phyloP scores from a whole-genome alignment of 805 yeast genomes.

The Kluyveromyces aestuarii region DNA sequence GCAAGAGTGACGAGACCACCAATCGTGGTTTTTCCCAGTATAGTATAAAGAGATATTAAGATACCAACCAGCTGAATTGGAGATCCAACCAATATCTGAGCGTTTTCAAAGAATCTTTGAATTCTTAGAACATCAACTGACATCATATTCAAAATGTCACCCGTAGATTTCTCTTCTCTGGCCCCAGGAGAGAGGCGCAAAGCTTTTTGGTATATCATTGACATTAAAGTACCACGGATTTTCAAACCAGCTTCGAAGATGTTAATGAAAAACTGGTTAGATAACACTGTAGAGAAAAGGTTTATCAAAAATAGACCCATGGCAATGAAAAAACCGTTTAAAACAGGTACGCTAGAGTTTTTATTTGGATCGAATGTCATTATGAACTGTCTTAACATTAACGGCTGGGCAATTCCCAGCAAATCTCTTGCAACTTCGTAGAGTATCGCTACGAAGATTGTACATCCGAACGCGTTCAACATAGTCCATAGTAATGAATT shows the following conservation, averaged over 20 bases:
- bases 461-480: conserved; percentile 30
- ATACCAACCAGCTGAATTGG: conserved; percentile 50
- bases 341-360: conserved; percentile 33
- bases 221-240: conserved; percentile 53
- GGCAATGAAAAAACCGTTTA: conserved; percentile 57
- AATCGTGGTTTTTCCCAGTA: conserved; percentile 51
- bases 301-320: conserved; percentile 54
- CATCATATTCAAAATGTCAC: conserved; percentile 72
- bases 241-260: conserved; percentile 56
- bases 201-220: conserved; percentile 64
- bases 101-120: conserved; percentile 46
- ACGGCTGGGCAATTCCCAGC: conserved; percentile 44
- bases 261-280: conserved; percentile 58
- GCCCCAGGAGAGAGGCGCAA: conserved; percentile 59
- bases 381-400: conserved; percentile 43
- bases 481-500: conserved; percentile 30
- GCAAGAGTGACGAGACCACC: conserved; percentile 47
- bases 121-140: conserved; percentile 67
- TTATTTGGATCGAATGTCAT: conserved; percentile 31
- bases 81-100: conserved; percentile 48
- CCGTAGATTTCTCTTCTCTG: conserved; percentile 50
- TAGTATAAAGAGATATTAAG: conserved; percentile 42
- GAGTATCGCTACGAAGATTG: conserved; percentile 28
- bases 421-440: conserved; percentile 34
- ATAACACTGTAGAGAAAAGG: conserved; percentile 48